Evolutionary conservation across 2,329 filamentous ascomycete genomes (phyloP), one percentile per base, ranked within the genome.

Genomic region (Purpureocillium lavendulum): DNA sequence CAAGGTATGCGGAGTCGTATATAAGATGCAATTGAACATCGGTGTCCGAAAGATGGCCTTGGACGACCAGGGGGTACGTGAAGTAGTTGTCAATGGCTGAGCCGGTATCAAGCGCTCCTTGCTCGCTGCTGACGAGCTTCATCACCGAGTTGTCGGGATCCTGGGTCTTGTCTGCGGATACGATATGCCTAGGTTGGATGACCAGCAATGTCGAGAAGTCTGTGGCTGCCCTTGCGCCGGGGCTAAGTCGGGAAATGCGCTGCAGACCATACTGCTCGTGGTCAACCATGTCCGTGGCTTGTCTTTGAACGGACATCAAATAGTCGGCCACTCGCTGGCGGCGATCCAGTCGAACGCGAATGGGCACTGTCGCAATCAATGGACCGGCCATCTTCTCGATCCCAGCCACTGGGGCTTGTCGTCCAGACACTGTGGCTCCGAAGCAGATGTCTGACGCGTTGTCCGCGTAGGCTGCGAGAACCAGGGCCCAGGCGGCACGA

Each of bases 251-350:
- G 12, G 30, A 33, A 70, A 32, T 44, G 36, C 53, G 46, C n/a
- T 52, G 47, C 6, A 59, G 40, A 17, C 52, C 51, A 14, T 50
- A 40, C 13, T 56, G 44, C 36, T 52, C 57, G 28, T 37, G 44
- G 3, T 41, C 38, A 4, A 48, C 42, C 46, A 47, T 47, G 35
- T 57, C 50, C 17, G 42, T 33, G 11, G 46, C 39, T 32, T 41
- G 43, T 12, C 42, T 38, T 44, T 57, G 53, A 4, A 55, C 36
- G 12, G 34, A 38, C 9, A 46, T 31, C 15, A 57, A 40, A 3
- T 54, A 30, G 16, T 28, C 34, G 21, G 10, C 7, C 10, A 36
- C 24, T 6, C 11, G 21, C 24, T 36, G 34, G 4, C 14, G 15
- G 7, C 35, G 12, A 9, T 29, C n/a, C 10, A 29, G 15, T 13